Conservation (phyloP, 2,329 filamentous ascomycete species). For the Penicillium hordei region DNA sequence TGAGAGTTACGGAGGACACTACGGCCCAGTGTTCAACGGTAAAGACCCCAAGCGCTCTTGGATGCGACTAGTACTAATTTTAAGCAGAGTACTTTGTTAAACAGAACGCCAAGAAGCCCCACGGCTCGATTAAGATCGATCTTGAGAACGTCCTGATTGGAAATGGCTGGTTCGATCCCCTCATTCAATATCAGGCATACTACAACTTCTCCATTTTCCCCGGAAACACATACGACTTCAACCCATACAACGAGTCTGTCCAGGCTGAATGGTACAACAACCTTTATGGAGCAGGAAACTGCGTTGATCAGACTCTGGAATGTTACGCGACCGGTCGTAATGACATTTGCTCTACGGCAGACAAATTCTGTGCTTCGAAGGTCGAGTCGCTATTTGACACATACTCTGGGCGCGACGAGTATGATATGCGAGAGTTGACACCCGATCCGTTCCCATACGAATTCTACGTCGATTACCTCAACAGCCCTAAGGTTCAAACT, state of each 20-base stretch:
- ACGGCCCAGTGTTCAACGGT: constrained; percentile 1
- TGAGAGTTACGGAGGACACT: constrained; percentile 1
- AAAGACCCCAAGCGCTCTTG: too few relatives aligned
- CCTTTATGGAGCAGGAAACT: constrained; percentile 3
- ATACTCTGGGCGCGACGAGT: neutral
- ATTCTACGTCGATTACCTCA: constrained; percentile 4
- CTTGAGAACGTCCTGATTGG: constrained; percentile 38
- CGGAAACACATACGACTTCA: constrained; percentile 38
- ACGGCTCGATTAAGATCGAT: constrained; percentile 2
- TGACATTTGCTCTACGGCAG: neutral
- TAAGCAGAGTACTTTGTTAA: neutral
- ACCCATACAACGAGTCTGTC: constrained; percentile 17
- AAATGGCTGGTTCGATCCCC: constrained; percentile 42
- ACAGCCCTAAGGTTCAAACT: neutral
- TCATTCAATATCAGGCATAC: constrained; percentile 41
- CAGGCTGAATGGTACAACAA: constrained; percentile 3
- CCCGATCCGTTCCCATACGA: constrained; percentile 1
- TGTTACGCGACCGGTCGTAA: neutral
- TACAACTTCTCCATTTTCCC: constrained; percentile 41
- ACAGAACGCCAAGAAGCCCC: neutral
- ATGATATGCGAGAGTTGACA: constrained; percentile 2
- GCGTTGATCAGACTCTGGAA: neutral
- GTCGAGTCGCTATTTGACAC: neutral
- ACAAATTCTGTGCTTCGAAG: neutral
- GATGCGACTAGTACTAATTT: neutral